Evolutionary conservation across 495 filamentous ascomycete species (phyloP).

Genomic region (Lophiostoma macrostomum): DNA sequence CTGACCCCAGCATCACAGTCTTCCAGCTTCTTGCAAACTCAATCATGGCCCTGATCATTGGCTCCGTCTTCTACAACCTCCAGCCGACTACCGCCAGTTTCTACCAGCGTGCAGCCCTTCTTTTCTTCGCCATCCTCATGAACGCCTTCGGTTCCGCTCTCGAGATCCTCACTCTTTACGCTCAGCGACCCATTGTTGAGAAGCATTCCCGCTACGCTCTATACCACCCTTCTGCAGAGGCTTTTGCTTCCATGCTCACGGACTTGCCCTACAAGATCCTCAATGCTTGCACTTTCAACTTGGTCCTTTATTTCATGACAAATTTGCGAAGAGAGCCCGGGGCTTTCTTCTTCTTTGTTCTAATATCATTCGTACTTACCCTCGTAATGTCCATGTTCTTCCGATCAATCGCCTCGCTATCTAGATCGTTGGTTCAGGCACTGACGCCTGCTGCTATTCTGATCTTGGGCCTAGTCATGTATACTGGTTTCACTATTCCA

Average conservation of each 20-base stretch:
- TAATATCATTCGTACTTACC: conserved; percentile 45
- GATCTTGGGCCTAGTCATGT: conserved; percentile 79
- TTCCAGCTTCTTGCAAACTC: conserved; percentile 69
- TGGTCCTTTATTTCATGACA: conserved; percentile 83
- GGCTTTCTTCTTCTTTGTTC: conserved; percentile 53
- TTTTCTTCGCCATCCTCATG: conserved; percentile 86
- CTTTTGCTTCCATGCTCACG: conserved; percentile 75
- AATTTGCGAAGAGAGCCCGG: conserved; percentile 73
- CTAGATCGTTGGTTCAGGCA: conserved; percentile 75
- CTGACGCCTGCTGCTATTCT: conserved; percentile 79
- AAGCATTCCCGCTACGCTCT: conserved; percentile 89
- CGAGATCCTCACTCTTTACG: conserved; percentile 82
- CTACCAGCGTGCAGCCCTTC: conserved; percentile 72
- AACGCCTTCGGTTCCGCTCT: conserved; percentile 78
- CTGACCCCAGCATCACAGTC: conserved; percentile 69
- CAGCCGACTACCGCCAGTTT: conserved; percentile 61
- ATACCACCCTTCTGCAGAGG: conserved; percentile 87
- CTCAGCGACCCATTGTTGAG: conserved; percentile 88
- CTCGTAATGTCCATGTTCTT: conserved; percentile 55
- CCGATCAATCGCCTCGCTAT: conserved; percentile 75
- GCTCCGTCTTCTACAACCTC: conserved; percentile 79
- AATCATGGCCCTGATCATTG: conserved; percentile 72
- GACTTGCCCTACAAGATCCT: conserved; percentile 67
- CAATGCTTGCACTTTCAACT: conserved; percentile 59
- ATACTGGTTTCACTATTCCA: conserved; percentile 87